Evolutionary conservation across 768 basidiomycete species (phyloP).

Genomic region (Termitomyces sp.): DNA sequence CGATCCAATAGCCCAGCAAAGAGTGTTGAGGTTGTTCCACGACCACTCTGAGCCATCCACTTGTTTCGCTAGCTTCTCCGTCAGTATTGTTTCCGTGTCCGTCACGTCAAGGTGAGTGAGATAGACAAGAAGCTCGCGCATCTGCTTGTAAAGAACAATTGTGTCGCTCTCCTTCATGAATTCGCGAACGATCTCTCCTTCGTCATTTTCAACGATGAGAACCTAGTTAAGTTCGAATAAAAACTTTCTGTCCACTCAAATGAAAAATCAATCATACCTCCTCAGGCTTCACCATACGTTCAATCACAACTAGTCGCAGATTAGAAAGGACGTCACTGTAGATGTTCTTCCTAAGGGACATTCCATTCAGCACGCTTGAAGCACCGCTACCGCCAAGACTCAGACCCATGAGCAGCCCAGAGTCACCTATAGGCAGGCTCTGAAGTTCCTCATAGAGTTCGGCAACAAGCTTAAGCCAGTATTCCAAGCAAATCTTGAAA

Average conservation of each 20-base stretch:
- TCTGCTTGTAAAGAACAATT: conserved; percentile 97
- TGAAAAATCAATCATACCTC: conserved; percentile 57
- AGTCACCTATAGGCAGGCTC: conserved; percentile 83
- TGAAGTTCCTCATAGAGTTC: conserved; percentile 98
- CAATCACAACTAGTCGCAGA: conserved; percentile 91
- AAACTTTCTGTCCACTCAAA: background rate
- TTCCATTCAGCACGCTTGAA: conserved; percentile 69
- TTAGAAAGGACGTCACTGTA: conserved; percentile 96
- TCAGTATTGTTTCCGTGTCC: conserved; percentile 96
- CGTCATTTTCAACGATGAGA: conserved; percentile 97
- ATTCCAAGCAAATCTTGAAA: conserved; percentile 99
- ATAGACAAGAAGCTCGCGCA: conserved; percentile 97
- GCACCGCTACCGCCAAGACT: conserved; percentile 73
- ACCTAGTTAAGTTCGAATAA: conserved; percentile 51
- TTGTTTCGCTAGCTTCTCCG: conserved; percentile 96
- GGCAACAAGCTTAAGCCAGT: conserved; percentile 94
- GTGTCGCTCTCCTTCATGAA: conserved; percentile 99
- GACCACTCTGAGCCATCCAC: conserved; percentile 99
- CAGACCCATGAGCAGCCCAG: conserved; percentile 84
- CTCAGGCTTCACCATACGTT: conserved; percentile 99
- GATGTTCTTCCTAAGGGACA: conserved; percentile 88
- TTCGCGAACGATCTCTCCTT: conserved; percentile 98
- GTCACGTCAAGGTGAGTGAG: conserved; percentile 94
- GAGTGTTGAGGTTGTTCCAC: conserved; percentile 98
- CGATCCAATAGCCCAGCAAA: conserved; percentile 99